Evolutionary conservation across 1,139 yeast genomes (phyloP).

Genomic region (Williopsis jadinii): DNA sequence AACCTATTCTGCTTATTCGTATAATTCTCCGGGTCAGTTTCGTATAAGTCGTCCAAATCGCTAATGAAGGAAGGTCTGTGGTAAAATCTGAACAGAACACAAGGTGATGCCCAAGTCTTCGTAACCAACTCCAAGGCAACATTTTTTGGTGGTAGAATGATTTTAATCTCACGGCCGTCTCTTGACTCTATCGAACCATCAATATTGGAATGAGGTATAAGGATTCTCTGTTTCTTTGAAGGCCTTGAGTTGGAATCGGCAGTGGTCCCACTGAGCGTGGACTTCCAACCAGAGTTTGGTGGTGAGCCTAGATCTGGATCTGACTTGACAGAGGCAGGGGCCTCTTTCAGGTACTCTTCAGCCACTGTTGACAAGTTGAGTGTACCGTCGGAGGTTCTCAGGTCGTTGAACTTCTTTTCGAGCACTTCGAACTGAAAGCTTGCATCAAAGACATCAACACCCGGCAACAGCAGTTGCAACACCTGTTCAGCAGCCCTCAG

Average conservation of each 20-base stretch:
- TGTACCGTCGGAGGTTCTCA: neutral
- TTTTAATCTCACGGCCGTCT: slow-evolving; percentile 26
- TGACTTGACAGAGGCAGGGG: slow-evolving; percentile 3
- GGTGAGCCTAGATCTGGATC: neutral
- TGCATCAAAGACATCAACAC: slow-evolving; percentile 40
- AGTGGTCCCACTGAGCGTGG: slow-evolving; percentile 1
- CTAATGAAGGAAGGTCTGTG: slow-evolving; percentile 77
- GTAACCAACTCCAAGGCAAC: slow-evolving; percentile 68
- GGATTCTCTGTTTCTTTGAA: slow-evolving; percentile 14
- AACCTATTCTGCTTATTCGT: slow-evolving; percentile 66
- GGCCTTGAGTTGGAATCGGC: neutral
- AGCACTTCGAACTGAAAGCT: slow-evolving; percentile 42
- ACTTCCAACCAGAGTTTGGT: neutral
- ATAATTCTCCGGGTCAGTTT: slow-evolving; percentile 58
- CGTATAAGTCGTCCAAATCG: slow-evolving; percentile 52
- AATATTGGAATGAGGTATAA: slow-evolving; percentile 20
- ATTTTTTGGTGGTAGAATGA: slow-evolving; percentile 39
- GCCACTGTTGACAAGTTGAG: slow-evolving; percentile 6
- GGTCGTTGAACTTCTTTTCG: slow-evolving; percentile 19
- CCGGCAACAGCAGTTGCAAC: slow-evolving; percentile 42
- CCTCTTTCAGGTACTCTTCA: slow-evolving; percentile 7
- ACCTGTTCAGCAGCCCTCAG: slow-evolving; percentile 30
- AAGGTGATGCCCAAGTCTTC: slow-evolving; percentile 83
- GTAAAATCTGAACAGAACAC: slow-evolving; percentile 78
- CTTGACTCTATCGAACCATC: slow-evolving; percentile 34